Base-by-base conservation (phyloP, 129 eudicot species). In the Mikania micrantha region DNA sequence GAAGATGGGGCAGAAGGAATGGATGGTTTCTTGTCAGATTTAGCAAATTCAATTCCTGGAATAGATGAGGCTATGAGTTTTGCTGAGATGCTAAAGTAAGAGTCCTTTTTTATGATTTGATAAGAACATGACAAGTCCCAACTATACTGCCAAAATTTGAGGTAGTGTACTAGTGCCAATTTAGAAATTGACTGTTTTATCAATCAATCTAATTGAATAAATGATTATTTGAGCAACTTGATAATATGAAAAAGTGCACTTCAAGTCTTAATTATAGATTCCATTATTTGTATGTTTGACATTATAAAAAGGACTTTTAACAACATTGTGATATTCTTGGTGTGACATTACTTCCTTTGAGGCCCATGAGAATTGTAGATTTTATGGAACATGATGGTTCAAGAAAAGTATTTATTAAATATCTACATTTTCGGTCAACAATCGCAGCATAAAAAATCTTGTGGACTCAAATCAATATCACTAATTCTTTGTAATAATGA, bases 21-120 rank as follows among this genome's bases (percentile, higher is more conserved):
- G 78, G 98, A 93, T 20, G 91, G 91, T 63, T 85, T 93, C 61
- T 35, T 88, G 60, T 86, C 96, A 6, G 98, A 92, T 66, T 67
- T 92, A 69, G 95, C 95, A 28, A 92, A 92, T 86, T 89, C 98
- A 56, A 92, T 92, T 71, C 98, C 98, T 27, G 98, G 98, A 56
- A 92, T 92, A 36, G 98, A 92, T 29, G 98, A 92, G 80, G 98
- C 98, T 72, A 88, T 92, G 96, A 92, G 98, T 74, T 92, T 92
- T 70, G 98, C 96, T 1, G 98, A 92, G 80, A 92, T 92, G 98
- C 79, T 92, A 67, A 92, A 92, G 98, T 92, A 84, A 75, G 91
- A 66, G 41, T 53, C 58, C 28, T 49, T 39, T 41, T 12, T 69
- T 36, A 32, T 31, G 40, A 57, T 60, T 19, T 8, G 19, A 24